phyloP scores from a whole-genome alignment of 306 rosid genomes.

The Malus sieversii region DNA sequence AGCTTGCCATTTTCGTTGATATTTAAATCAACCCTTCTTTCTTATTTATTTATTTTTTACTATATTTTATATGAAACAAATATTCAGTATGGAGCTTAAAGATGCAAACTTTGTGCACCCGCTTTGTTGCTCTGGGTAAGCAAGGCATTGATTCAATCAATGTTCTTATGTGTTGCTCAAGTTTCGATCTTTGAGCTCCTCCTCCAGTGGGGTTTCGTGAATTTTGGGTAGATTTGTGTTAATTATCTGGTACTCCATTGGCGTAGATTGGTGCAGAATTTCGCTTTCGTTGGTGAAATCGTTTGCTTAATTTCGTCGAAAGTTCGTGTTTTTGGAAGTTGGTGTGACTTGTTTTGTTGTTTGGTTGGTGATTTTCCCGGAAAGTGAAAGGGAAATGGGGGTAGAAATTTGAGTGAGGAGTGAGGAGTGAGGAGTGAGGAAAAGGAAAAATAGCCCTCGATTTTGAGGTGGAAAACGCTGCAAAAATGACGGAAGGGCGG shows the following conservation, averaged over 20 bases:
- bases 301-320: background rate
- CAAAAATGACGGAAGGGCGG: slow-evolving; percentile 44
- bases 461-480: background rate
- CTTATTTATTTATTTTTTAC: background rate
- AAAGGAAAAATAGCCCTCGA: background rate
- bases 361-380: slow-evolving; percentile 22
- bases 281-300: background rate
- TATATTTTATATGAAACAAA: background rate
- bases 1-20: background rate
- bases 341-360: slow-evolving; percentile 15
- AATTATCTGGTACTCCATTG: background rate
- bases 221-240: background rate
- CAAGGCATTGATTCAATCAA: background rate
- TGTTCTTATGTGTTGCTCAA: slow-evolving; percentile 18
- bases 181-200: slow-evolving; percentile 1
- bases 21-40: background rate
- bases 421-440: background rate
- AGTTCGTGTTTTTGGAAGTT: slow-evolving; percentile 20
- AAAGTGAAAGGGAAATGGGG: slow-evolving; percentile 19
- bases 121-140: background rate
- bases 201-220: background rate
- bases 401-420: slow-evolving; percentile 1
- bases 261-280: background rate
- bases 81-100: background rate
- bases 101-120: slow-evolving; percentile 2